Percentiles rank a stretch among this genome's conserved stretches.
These are phyloP conservation scores for Dictyostelium citrinum DNA, from an alignment of 78 protist genomes.

Conservation along the genomic window DNA sequence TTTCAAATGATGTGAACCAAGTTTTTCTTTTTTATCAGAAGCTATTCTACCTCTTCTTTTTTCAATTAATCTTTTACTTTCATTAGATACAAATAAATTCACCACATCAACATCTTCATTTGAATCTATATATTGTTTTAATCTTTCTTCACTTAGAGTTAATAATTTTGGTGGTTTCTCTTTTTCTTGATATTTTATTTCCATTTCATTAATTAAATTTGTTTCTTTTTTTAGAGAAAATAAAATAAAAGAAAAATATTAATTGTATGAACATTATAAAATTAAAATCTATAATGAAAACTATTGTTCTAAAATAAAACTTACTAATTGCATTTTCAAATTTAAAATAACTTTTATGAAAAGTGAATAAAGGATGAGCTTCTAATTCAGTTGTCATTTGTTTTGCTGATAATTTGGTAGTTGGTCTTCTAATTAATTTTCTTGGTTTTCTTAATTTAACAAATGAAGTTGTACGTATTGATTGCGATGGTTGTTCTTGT, in stretches of 20 bases:
- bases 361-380: slow-evolving; percentile 50
- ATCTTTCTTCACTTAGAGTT: not conserved
- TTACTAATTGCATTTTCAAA: slow-evolving; percentile 34
- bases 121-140: not conserved
- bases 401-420: not conserved
- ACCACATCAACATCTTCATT: slow-evolving; percentile 17
- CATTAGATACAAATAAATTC: not conserved
- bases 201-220: not conserved
- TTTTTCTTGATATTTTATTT: not conserved
- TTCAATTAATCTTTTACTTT: not conserved
- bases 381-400: slow-evolving; percentile 42
- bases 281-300: not conserved
- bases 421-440: slow-evolving; percentile 9
- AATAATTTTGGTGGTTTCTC: not conserved
- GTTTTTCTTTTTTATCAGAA: not conserved
- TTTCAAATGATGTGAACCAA: not conserved
- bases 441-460: slow-evolving; percentile 12
- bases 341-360: slow-evolving; percentile 52
- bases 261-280: not conserved
- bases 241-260: not conserved
- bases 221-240: not conserved
- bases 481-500: not conserved
- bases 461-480: slow-evolving; percentile 18
- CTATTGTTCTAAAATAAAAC: no score
- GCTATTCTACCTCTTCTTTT: not conserved